Base-by-base conservation (phyloP, 805 yeast species). In the Kockiozyma suomiensis region DNA sequence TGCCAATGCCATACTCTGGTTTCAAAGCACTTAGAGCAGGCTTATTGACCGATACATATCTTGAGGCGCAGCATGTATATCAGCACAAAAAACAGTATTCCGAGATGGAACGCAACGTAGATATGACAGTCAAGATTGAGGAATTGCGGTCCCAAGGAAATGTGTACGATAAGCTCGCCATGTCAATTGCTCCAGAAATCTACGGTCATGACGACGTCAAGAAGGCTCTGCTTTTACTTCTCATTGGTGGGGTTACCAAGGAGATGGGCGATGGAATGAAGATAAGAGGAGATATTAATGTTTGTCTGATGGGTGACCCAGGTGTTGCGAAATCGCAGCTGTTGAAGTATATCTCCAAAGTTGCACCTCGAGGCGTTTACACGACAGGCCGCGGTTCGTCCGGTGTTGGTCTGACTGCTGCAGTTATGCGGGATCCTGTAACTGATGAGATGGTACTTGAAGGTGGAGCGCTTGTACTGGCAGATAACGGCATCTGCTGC, bases 361-460 rank as follows among this genome's bases (percentile, higher is more conserved):
- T 94, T 56, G 94, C 98, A 2, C 99, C 99, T 32, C 82, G 98
- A 71, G 96, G 97, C 52, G 96, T 94, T 32, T 94, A 94, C 74
- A 94, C 99, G 7, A 94, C 99, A 0, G 99, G 99, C 77, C 85
- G 96, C 70, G 99, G 99, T 73, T 91, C 97, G 3, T 94, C 99
- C 0, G 99, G 99, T 58, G 99, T 94, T 48, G 99, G 99, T 77
- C 79, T 94, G 69, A 94, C 99, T 3, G 99, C 99, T 1, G 99
- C 99, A 0, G 99, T 94, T 37, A 91, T 94, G 96, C 84, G 94
- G 70, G 99, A 94, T 74, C 97, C 98, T 1, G 93, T 92, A n/a
- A 94, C 99, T 0, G 99, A 94, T 74, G 99, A 94, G 75, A 89
- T 93, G 96, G 90, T 94, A 15, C 80, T 94, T 53, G 99, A 94